Evolutionary conservation across 768 basidiomycete species (phyloP).

Genomic region (Trametes coccinea): DNA sequence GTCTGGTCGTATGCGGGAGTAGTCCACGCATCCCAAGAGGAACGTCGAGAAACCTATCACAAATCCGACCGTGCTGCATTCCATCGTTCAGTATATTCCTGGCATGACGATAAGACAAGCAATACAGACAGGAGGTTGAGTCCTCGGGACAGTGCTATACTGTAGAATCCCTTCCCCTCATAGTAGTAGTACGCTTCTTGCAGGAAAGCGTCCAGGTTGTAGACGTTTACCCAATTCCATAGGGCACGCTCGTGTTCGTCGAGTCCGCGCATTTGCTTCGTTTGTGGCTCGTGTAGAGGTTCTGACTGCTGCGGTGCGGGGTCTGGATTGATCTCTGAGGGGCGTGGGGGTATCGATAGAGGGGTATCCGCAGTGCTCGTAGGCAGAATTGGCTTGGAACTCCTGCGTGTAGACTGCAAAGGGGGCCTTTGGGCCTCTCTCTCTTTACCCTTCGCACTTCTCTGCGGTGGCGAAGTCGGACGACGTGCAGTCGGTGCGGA

Average conservation of each 20-base stretch:
- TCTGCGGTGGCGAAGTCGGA: slow-evolving; percentile 21
- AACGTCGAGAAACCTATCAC: slow-evolving; percentile 99
- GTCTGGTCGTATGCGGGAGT: slow-evolving; percentile 72
- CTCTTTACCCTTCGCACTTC: slow-evolving; percentile 40
- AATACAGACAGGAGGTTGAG: slow-evolving; percentile 90
- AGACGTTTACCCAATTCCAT: slow-evolving; percentile 99
- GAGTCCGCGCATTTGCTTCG: slow-evolving; percentile 63
- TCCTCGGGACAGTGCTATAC: slow-evolving; percentile 86
- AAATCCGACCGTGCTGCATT: slow-evolving; percentile 87
- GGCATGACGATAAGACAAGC: slow-evolving; percentile 21
- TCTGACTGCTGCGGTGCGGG: slow-evolving; percentile 26
- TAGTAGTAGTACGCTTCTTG: slow-evolving; percentile 97
- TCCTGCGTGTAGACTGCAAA: slow-evolving; percentile 40
- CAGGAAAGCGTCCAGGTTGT: slow-evolving; percentile 93
- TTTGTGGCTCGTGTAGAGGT: slow-evolving; percentile 26
- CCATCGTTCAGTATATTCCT: slow-evolving; percentile 31
- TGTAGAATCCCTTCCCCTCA: slow-evolving; percentile 94
- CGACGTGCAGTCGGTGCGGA: slow-evolving; percentile 40
- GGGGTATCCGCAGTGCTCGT: slow-evolving; percentile 34
- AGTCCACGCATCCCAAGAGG: slow-evolving; percentile 92
- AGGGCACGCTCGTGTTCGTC: slow-evolving; percentile 88
- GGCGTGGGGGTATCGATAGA: slow-evolving; percentile 60
- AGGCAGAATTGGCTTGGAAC: slow-evolving; percentile 41
- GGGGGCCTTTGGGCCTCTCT: slow-evolving; percentile 40
- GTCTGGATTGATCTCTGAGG: slow-evolving; percentile 59